A percentile compares a stretch with the other conserved stretches of the same genome.
Evolutionary conservation across 345 rosid species (phyloP).

Genomic region (Pistacia integerrima): DNA sequence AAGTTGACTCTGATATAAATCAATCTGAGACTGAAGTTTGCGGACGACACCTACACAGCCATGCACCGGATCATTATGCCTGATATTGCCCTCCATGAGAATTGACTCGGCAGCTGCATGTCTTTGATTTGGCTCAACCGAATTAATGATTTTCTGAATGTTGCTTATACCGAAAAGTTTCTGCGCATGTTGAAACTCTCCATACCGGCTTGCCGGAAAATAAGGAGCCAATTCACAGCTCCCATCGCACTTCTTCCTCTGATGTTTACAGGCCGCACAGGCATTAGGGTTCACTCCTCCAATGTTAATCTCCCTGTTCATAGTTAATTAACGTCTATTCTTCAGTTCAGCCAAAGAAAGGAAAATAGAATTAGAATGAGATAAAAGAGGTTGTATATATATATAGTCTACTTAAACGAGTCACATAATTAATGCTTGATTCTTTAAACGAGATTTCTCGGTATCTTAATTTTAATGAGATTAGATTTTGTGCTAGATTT

Average conservation of each 20-base stretch:
- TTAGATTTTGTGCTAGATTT: background rate
- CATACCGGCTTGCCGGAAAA: conserved; percentile 20
- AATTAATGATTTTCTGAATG: conserved; percentile 20
- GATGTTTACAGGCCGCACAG: conserved; percentile 28
- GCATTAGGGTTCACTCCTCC: conserved; percentile 1
- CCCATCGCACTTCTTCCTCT: conserved; percentile 24
- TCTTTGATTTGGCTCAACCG: conserved; percentile 19
- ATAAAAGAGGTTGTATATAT: no score
- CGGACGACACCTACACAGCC: conserved; percentile 21
- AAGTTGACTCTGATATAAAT: background rate
- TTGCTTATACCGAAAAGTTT: conserved; percentile 24
- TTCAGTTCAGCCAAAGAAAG: no score
- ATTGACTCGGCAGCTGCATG: conserved; percentile 28
- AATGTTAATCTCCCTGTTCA: conserved; percentile 2
- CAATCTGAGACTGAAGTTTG: conserved; percentile 20
- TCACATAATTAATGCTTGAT: background rate
- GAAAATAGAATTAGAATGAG: no score
- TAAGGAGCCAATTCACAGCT: conserved; percentile 22
- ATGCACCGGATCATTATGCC: conserved; percentile 18
- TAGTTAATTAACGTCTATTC: background rate
- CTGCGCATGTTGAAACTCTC: conserved; percentile 26
- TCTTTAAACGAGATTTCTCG: background rate
- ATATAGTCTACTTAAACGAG: background rate
- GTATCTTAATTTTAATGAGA: background rate
- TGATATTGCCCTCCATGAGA: conserved; percentile 11